These are phyloP conservation scores for Colletotrichum shisoi DNA, from an alignment of 2,329 filamentous ascomycete genomes.

Conservation along the genomic window DNA sequence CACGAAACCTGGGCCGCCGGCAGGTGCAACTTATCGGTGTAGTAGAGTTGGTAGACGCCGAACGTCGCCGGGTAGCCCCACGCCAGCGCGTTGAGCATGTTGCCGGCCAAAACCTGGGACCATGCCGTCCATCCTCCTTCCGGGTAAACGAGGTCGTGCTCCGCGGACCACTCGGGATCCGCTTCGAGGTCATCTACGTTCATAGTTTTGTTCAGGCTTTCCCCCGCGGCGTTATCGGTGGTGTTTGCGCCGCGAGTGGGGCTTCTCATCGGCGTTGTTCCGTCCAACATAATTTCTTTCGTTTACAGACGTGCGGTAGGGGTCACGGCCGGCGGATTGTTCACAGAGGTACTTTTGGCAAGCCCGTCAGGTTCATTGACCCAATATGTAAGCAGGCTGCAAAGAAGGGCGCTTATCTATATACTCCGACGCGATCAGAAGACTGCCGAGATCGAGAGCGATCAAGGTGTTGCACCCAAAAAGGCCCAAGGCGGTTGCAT, in stretches of 20 bases:
- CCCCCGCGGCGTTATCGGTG: background rate
- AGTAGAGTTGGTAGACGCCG: slow-evolving; percentile 63
- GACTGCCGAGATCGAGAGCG: background rate
- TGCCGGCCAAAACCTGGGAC: slow-evolving; percentile 59
- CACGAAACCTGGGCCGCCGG: slow-evolving; percentile 51
- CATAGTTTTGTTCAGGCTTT: background rate
- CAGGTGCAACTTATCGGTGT: slow-evolving; percentile 49
- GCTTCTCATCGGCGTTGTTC: background rate
- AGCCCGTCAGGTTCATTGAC: slow-evolving; percentile 1
- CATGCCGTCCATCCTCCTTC: slow-evolving; percentile 59
- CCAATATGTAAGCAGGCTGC: background rate
- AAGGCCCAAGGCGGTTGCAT: slow-evolving; percentile 1
- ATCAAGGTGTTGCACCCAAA: background rate
- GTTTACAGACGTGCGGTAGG: background rate
- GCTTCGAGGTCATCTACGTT: background rate
- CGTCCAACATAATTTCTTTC: slow-evolving; percentile 5
- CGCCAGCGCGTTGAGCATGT: slow-evolving; percentile 58
- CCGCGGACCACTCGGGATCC: slow-evolving; percentile 26
- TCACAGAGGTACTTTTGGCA: background rate
- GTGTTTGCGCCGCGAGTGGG: background rate
- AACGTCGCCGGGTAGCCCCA: slow-evolving; percentile 62
- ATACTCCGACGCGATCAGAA: background rate
- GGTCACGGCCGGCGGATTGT: background rate
- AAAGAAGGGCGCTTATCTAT: background rate
- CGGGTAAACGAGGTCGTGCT: slow-evolving; percentile 44